Evolutionary conservation across 805 yeast species (phyloP).

Genomic region (Ogataea neopini): DNA sequence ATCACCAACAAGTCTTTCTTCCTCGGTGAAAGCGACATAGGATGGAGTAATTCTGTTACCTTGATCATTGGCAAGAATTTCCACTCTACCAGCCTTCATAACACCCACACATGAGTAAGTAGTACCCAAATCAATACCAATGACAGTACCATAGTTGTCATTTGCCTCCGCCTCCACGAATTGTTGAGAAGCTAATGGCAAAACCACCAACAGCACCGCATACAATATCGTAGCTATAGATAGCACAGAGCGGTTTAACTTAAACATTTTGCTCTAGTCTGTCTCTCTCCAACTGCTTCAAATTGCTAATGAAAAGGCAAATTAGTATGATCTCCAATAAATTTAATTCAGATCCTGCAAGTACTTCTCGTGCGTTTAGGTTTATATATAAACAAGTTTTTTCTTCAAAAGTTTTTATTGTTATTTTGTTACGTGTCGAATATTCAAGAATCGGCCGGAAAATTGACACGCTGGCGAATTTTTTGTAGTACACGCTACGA

Average conservation of each 20-base stretch:
- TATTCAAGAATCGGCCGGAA: constrained; percentile 15
- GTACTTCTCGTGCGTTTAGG: constrained; percentile 1
- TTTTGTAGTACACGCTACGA: neutral
- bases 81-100: constrained; percentile 61
- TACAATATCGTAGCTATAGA: constrained; percentile 31
- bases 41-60: constrained; percentile 99
- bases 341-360: neutral
- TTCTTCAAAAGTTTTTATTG: constrained; percentile 2
- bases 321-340: neutral
- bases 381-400: constrained; percentile 6
- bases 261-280: constrained; percentile 22
- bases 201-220: constrained; percentile 30
- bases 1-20: constrained; percentile 94
- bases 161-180: constrained; percentile 30
- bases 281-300: constrained; percentile 1
- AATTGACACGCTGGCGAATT: constrained; percentile 23
- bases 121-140: constrained; percentile 95
- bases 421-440: constrained; percentile 22
- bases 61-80: constrained; percentile 95
- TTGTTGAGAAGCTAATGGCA: constrained; percentile 31
- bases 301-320: constrained; percentile 1
- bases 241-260: constrained; percentile 27
- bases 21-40: constrained; percentile 92
- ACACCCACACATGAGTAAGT: constrained; percentile 97
- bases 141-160: constrained; percentile 48